Percentiles rank a stretch among this genome's conserved stretches.
Conservation (phyloP, 140 eudicot species). For the Artemisia princeps region DNA sequence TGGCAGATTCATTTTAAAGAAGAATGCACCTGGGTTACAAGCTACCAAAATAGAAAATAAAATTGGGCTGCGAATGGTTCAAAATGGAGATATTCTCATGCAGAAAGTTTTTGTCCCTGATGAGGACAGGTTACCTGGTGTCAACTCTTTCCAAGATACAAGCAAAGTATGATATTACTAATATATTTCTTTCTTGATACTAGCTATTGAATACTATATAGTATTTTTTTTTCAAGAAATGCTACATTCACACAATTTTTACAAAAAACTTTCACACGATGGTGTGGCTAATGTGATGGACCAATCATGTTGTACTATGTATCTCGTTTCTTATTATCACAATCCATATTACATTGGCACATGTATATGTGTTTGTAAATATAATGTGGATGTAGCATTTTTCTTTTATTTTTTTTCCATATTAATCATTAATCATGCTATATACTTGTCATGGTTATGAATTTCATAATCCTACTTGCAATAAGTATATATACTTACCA, state of each 20-base stretch:
- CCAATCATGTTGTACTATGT: too few relatives aligned
- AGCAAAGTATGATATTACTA: constrained; percentile 50
- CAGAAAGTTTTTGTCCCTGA: constrained; percentile 84
- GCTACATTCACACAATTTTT: too few relatives aligned
- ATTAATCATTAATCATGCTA: too few relatives aligned
- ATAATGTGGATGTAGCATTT: too few relatives aligned
- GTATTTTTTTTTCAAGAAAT: too few relatives aligned
- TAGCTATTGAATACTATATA: background rate
- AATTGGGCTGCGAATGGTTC: constrained; percentile 86
- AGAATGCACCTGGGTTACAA: constrained; percentile 73
- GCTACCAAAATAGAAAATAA: constrained; percentile 87
- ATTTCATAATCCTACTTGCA: background rate
- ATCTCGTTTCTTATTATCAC: too few relatives aligned
- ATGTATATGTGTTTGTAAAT: too few relatives aligned
- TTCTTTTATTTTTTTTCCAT: background rate
- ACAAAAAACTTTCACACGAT: too few relatives aligned
- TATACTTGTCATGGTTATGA: background rate
- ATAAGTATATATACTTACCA: background rate
- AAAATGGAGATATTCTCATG: constrained; percentile 83
- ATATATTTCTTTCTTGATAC: background rate
- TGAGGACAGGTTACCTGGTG: constrained; percentile 84
- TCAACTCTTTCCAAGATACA: constrained; percentile 92
- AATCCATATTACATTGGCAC: too few relatives aligned
- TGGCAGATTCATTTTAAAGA: constrained; percentile 68
- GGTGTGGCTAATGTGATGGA: too few relatives aligned